Percentiles rank a stretch among this genome's conserved stretches.
Conservation (phyloP, 177 flowering plant genomes). For the Vitis hybrid region DNA sequence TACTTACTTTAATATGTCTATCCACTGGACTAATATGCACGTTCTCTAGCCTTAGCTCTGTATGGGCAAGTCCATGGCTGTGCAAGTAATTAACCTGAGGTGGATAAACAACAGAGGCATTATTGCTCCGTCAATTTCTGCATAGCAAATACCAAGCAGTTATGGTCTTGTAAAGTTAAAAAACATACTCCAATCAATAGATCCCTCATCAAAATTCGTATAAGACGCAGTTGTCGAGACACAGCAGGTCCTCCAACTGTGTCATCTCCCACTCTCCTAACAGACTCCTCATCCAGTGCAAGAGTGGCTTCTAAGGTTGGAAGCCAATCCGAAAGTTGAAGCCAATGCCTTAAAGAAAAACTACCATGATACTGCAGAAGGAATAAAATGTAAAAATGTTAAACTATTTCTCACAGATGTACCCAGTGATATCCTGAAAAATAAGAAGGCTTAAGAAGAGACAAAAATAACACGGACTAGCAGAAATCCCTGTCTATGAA, state of each 20-base stretch:
- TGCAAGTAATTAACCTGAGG: conserved; percentile 94
- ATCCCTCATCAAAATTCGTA: conserved; percentile 90
- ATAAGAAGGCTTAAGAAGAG: too few relatives aligned
- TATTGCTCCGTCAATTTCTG: not conserved
- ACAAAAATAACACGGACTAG: too few relatives aligned
- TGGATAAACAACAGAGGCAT: conserved; percentile 10
- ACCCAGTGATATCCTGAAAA: too few relatives aligned
- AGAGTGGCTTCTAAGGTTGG: conserved; percentile 96
- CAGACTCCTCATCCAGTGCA: conserved; percentile 89
- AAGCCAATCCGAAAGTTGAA: conserved; percentile 94
- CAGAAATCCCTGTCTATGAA: too few relatives aligned
- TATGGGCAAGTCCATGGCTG: conserved; percentile 99
- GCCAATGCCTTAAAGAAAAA: conserved; percentile 96
- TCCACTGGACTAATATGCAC: conserved; percentile 95
- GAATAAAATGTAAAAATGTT: not conserved
- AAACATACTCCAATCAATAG: conserved; percentile 89
- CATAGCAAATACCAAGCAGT: not conserved
- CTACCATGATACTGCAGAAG: conserved; percentile 90
- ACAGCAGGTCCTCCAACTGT: conserved; percentile 91
- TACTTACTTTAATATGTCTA: conserved; percentile 86
- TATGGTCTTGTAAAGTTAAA: not conserved
- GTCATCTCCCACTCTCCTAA: conserved; percentile 85
- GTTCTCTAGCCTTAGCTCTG: conserved; percentile 93
- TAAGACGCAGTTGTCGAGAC: conserved; percentile 74
- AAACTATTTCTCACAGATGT: too few relatives aligned